Evolutionary conservation across 441 rosid species (phyloP), one percentile per base, ranked within the genome.

Genomic region (Adansonia madagascariensis): DNA sequence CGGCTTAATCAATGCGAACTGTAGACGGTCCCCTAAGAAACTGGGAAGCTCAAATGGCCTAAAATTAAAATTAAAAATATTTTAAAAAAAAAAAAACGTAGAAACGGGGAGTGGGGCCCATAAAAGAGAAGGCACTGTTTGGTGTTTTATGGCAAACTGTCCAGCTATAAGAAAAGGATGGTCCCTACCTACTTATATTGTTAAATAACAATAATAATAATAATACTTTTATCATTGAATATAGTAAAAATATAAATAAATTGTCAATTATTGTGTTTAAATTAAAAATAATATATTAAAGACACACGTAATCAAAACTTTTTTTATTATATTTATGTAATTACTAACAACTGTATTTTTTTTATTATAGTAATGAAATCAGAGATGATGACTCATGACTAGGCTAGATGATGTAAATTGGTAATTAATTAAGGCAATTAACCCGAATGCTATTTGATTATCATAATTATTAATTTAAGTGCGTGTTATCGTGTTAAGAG

Each of bases 1-100:
- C 98, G 94, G 95, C 95, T 87, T 78, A 88, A 90, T 82, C 75
- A 78, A 86, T 81, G 86, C 56, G 20, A 39, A 78, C 39, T 69
- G 77, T 61, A 31, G 44, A 77, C 35, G 89, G 90, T 80, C 86
- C 90, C 82, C 70, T 0, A 66, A n/a, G 10, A 43, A 8, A 46
- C 27, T 49, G 73, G 63, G 80, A 83, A 85, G 72, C 70, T 85
- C 82, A 64, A 62, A 67, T 68, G 0, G 52, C 53, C 17, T 1
- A 11, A 60, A 18, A 9, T 0, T 2, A 1, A 20, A 18, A 60
- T 10, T 12, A 11, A n/a, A 55, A 55, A n/a, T 49, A 10, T 49
- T 9, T 49, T 10, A 2, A 11, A 4, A 9, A n/a, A 69, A 0
- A 12, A 11, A 15, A 31, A 18, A 47, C 76, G 77, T 49, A 35